These are phyloP conservation scores for Tetradesmus obliquus DNA, from an alignment of 139 green algal species.

Conservation along the genomic window DNA sequence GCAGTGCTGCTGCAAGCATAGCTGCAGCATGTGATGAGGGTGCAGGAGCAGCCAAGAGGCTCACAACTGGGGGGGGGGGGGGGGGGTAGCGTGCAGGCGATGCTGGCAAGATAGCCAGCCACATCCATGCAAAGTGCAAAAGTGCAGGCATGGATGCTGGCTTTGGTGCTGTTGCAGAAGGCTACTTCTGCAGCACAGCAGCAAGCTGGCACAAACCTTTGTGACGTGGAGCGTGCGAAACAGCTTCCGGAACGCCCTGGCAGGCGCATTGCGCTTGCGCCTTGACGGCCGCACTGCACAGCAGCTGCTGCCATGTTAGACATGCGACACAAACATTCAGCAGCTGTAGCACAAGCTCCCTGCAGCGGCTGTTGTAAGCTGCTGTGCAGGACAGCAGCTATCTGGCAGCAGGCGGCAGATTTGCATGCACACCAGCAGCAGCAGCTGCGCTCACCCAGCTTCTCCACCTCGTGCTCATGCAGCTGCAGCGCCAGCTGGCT, in stretches of 20 bases:
- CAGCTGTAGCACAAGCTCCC: neutral
- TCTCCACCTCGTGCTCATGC: slow-evolving; percentile 2
- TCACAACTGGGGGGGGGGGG: too few species aligned
- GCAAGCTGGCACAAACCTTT: neutral
- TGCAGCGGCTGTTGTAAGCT: too few species aligned
- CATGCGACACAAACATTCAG: neutral
- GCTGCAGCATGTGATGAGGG: neutral
- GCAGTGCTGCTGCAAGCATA: neutral
- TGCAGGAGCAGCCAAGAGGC: too few species aligned
- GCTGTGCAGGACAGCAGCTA: neutral
- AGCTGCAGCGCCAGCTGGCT: slow-evolving; percentile 34
- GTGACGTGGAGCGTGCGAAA: neutral
- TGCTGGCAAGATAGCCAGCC: neutral
- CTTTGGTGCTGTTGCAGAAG: neutral
- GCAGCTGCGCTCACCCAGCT: slow-evolving; percentile 6
- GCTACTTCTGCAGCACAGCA: too few species aligned
- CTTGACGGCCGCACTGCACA: neutral
- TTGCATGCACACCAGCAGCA: too few species aligned
- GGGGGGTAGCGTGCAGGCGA: too few species aligned
- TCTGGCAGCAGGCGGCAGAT: too few species aligned
- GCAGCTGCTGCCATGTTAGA: neutral
- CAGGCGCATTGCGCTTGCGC: neutral
- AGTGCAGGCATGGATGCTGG: neutral
- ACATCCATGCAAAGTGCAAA: neutral
- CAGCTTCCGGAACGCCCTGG: neutral